Percentiles rank a stretch among this genome's conserved stretches.
Conservation (phyloP, 2,329 filamentous ascomycete species). For the Pyrenophora tritici-repentis region DNA sequence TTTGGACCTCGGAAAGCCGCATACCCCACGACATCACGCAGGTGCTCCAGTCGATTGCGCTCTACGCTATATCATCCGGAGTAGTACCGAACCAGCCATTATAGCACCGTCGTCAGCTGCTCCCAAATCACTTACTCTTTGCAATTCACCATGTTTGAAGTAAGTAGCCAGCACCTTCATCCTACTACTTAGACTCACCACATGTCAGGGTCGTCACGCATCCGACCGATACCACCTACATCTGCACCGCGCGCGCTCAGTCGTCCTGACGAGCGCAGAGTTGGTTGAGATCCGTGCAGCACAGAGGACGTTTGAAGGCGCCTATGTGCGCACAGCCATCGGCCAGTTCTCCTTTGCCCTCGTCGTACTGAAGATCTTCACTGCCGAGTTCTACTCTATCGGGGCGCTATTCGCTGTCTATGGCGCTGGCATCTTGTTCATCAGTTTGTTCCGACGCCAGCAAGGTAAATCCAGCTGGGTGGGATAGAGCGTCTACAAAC, state of each 20-base stretch:
- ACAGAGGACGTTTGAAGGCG: constrained; percentile 95
- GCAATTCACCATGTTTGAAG: constrained; percentile 23
- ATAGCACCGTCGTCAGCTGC: background rate
- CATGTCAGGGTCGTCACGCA: constrained; percentile 59
- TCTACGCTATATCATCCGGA: background rate
- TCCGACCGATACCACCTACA: constrained; percentile 78
- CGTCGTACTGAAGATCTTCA: constrained; percentile 95
- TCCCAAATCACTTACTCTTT: background rate
- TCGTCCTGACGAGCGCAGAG: constrained; percentile 79
- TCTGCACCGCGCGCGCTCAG: constrained; percentile 80
- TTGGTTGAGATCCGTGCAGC: constrained; percentile 93
- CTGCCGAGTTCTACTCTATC: constrained; percentile 92
- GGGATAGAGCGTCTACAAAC: constrained; percentile 2
- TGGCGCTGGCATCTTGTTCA: constrained; percentile 79
- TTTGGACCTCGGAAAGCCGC: constrained; percentile 1
- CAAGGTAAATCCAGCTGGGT: constrained; percentile 57
- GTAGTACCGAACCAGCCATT: background rate
- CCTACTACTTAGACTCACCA: background rate
- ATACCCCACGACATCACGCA: constrained; percentile 14
- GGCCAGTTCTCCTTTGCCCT: constrained; percentile 95
- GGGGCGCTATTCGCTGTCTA: constrained; percentile 96
- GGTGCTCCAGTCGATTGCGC: background rate
- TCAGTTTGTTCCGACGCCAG: constrained; percentile 82
- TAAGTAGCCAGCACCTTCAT: constrained; percentile 3
- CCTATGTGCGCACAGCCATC: constrained; percentile 92